Evolutionary conservation across 2,329 filamentous ascomycete species (phyloP), one percentile per base, ranked within the genome.

Genomic region (Hypoxylon sp.): DNA sequence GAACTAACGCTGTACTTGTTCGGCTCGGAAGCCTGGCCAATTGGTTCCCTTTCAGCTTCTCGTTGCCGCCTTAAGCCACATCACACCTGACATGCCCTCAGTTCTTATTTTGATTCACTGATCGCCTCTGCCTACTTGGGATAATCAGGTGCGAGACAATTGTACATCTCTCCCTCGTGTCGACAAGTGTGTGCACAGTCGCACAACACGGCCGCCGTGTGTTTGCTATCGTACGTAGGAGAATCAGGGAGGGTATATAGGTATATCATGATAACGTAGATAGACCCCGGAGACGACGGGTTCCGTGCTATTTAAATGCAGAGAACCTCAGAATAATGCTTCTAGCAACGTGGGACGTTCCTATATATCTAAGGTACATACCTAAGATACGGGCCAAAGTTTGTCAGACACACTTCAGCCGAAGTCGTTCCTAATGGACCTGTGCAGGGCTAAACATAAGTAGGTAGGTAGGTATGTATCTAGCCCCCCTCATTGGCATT

Each of bases 31-130:
- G 44, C 30, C 61, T 67, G 55, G 60, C 62, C 63, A 66, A 70
- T 65, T 66, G 65, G 53, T 61, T 48, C 64, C 60, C 38, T 66
- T 68, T 65, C 67, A 67, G 61, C 59, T 69, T 70, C 58, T 65
- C 60, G 24, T 68, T 68, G 71, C 69, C 68, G 70, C 70, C 66
- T 60, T 71, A 71, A 74, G 69, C 69, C 66, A 71, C 69, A 56
- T 64, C 65, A 63, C 61, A 70, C 65, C 65, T 68, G 56, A 52
- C 60, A 61, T 64, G 57, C 48, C 46, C 54, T 69, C 51, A 51
- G 62, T 64, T 61, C 57, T 67, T 46, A 52, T 30, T 61, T 67
- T 64, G 33, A 51, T 42, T 66, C 67, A 52, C 51, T 51, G 58
- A 67, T 69, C 67, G 61, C 42, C 61, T 67, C 54, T 54, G 11